Evolutionary conservation across 305 asterid species (phyloP).

Genomic region (Fraxinus greggii): DNA sequence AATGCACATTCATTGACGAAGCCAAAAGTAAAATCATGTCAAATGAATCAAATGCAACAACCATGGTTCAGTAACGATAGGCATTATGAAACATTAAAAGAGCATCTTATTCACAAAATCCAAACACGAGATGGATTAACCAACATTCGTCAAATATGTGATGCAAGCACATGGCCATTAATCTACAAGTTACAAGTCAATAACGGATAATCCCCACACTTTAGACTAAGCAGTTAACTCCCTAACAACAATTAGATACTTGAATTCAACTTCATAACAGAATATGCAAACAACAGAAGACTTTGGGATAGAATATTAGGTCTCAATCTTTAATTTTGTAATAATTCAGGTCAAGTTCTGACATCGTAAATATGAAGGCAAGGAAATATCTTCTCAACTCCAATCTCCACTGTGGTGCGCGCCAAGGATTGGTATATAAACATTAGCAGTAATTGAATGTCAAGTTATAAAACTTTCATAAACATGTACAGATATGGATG

Average conservation of each 20-base stretch:
- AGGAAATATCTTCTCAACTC: not conserved
- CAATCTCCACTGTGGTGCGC: not conserved
- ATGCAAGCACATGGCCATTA: not conserved
- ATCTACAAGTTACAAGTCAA: not conserved
- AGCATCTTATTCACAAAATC: not conserved
- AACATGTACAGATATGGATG: not conserved
- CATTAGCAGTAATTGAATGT: not conserved
- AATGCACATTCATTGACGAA: constrained; percentile 17
- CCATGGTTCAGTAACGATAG: not conserved
- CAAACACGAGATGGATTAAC: not conserved
- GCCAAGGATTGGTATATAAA: not conserved
- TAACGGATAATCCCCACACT: not conserved
- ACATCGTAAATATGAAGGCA: not conserved
- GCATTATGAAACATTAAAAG: not conserved
- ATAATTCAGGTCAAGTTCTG: not conserved
- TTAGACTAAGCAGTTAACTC: not conserved
- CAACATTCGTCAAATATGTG: not conserved
- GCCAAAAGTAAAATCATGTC: not conserved
- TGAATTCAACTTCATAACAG: not conserved
- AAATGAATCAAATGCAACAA: not conserved
- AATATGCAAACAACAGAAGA: not conserved
- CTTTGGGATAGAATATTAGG: not conserved
- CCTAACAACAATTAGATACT: not conserved
- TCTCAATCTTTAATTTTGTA: not conserved
- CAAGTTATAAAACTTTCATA: not conserved